These are phyloP conservation scores for Sphagnurus paluster DNA, from an alignment of 1,284 basidiomycete species.

Conservation along the genomic window DNA sequence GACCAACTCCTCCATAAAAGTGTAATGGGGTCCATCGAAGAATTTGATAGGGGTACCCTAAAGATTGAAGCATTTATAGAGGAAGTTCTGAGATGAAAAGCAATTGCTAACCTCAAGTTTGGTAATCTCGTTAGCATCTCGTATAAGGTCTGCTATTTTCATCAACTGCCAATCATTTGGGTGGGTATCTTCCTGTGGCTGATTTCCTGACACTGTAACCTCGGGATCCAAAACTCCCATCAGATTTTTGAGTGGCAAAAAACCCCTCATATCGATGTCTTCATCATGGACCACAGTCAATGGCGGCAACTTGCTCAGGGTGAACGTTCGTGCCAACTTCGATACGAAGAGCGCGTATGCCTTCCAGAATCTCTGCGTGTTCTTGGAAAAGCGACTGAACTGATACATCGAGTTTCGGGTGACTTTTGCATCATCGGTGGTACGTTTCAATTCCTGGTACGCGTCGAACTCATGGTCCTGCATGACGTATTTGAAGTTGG, in stretches of 20 bases:
- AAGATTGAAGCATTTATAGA: not conserved
- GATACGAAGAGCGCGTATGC: slow-evolving; percentile 71
- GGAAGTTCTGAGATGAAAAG: slow-evolving; percentile 1
- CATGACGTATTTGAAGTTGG: slow-evolving; percentile 74
- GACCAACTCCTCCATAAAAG: slow-evolving; percentile 29
- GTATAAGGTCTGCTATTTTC: slow-evolving; percentile 85
- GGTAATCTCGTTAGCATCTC: slow-evolving; percentile 70
- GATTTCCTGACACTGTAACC: slow-evolving; percentile 16
- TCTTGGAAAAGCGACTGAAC: slow-evolving; percentile 32
- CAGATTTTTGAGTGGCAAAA: slow-evolving; percentile 74
- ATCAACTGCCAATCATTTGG: slow-evolving; percentile 96
- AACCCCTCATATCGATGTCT: slow-evolving; percentile 88
- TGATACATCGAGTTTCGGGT: slow-evolving; percentile 24
- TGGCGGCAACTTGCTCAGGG: slow-evolving; percentile 61
- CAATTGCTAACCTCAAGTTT: slow-evolving; percentile 50
- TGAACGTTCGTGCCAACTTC: slow-evolving; percentile 69
- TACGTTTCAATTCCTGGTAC: slow-evolving; percentile 29
- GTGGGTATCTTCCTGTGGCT: slow-evolving; percentile 57
- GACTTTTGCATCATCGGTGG: slow-evolving; percentile 22
- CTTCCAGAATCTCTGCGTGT: slow-evolving; percentile 68
- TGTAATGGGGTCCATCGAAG: slow-evolving; percentile 31
- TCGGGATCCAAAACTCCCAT: slow-evolving; percentile 30
- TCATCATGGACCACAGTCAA: slow-evolving; percentile 80
- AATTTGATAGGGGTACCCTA: slow-evolving; percentile 43
- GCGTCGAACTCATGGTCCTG: slow-evolving; percentile 39